These are phyloP conservation scores for Paecilomyces fulvus DNA, from an alignment of 2,329 filamentous ascomycete species.

Conservation along the genomic window DNA sequence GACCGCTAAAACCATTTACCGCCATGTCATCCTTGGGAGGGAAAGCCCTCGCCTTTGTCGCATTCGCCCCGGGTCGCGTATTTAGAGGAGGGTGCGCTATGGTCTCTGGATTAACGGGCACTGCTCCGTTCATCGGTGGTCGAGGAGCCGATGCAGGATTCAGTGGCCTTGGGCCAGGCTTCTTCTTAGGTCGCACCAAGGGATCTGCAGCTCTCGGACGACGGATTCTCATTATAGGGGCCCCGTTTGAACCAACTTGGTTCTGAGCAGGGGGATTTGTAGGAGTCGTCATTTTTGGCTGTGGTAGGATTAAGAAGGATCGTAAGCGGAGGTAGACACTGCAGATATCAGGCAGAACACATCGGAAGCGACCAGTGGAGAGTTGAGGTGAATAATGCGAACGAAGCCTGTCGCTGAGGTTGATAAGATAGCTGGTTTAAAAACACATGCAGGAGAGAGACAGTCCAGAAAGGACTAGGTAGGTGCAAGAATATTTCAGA, in stretches of 20 bases:
- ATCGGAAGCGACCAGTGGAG: background rate
- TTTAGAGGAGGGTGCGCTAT: slow-evolving; percentile 6
- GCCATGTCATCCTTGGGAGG: slow-evolving; percentile 22
- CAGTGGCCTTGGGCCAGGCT: slow-evolving; percentile 18
- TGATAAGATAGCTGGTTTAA: background rate
- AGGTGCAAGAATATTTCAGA: background rate
- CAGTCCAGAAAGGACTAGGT: background rate
- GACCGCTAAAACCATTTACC: slow-evolving; percentile 35
- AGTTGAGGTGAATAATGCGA: background rate
- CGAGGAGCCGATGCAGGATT: slow-evolving; percentile 11
- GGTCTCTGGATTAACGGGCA: slow-evolving; percentile 16
- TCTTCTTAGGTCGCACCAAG: slow-evolving; percentile 54
- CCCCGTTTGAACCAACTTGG: slow-evolving; percentile 41
- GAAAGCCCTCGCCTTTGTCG: slow-evolving; percentile 13
- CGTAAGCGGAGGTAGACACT: background rate
- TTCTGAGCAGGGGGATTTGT: slow-evolving; percentile 39
- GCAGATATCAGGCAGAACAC: background rate
- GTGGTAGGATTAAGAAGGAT: background rate
- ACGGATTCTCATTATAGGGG: slow-evolving; percentile 35
- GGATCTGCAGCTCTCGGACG: slow-evolving; percentile 52
- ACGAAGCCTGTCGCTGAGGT: background rate
- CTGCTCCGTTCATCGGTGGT: slow-evolving; percentile 12
- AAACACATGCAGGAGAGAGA: background rate
- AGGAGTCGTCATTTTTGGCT: slow-evolving; percentile 25
- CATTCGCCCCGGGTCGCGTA: slow-evolving; percentile 9